Percentiles rank a stretch among this genome's conserved stretches.
These are phyloP conservation scores for Pyricularia grisea DNA, from an alignment of 2,329 filamentous ascomycete species.

Conservation along the genomic window DNA sequence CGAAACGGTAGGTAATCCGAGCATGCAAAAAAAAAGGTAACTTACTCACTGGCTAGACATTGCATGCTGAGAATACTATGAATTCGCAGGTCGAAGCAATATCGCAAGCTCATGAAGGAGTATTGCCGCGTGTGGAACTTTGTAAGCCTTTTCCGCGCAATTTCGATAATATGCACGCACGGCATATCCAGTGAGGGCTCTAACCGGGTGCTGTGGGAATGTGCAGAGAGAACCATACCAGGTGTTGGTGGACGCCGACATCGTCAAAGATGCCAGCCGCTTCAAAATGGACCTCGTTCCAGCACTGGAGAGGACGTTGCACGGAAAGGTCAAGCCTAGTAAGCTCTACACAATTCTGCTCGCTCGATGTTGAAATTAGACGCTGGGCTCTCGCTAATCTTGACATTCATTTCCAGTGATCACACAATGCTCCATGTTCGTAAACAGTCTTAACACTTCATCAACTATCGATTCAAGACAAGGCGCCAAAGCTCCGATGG, in stretches of 20 bases:
- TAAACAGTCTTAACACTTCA: neutral
- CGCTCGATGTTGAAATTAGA: slow-evolving; percentile 1
- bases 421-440: slow-evolving; percentile 12
- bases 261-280: slow-evolving; percentile 69
- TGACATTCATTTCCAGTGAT: slow-evolving; percentile 7
- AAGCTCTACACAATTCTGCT: slow-evolving; percentile 21
- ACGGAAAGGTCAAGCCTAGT: slow-evolving; percentile 79
- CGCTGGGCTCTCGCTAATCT: neutral
- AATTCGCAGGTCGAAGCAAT: slow-evolving; percentile 3
- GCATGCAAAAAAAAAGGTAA: neutral
- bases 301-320: slow-evolving; percentile 71
- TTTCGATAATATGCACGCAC: neutral
- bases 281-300: slow-evolving; percentile 86
- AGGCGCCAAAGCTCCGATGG: no score
- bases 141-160: neutral
- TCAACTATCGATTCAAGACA: neutral
- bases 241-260: slow-evolving; percentile 64
- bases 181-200: slow-evolving; percentile 13
- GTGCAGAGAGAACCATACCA: slow-evolving; percentile 4
- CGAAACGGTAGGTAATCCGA: slow-evolving; percentile 3
- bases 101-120: slow-evolving; percentile 6
- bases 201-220: neutral
- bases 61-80: neutral
- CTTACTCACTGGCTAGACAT: neutral
- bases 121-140: slow-evolving; percentile 6